Base-by-base conservation (phyloP, 2,329 filamentous ascomycete genomes). In the Monosporascus sp. region DNA sequence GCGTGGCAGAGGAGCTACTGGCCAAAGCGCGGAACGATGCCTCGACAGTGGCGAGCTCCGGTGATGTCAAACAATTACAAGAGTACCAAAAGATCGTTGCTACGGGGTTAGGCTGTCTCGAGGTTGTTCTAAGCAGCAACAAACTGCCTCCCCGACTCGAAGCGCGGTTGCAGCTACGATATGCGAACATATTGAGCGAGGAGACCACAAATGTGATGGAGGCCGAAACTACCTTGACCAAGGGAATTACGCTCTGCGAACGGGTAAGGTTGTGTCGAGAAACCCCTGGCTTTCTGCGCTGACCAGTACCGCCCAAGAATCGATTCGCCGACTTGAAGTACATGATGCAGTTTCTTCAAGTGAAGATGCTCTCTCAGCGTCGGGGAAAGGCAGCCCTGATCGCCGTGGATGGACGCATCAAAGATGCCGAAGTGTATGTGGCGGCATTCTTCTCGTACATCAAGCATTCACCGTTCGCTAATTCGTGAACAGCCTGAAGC, bases 131-230 rank as follows among this genome's bases (percentile, higher is more conserved):
- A 54, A 83, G 83, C 55, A 83, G 80, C 48, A 76, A 75, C 44
- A 78, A 79, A 53, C 70, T 88, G 18, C 71, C 79, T 20, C 85
- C 88, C 3, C 79, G 85, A 17, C 74, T 83, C 46, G 88, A 92
- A 66, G 88, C 87, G 9, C 81, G 80, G 52, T 72, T 90, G 50
- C 80, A 86, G 27, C 69, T 92, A 43, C 79, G 86, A 62, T 90
- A 91, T 68, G 88, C 88, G 2, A 83, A 80, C 37, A 72, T 92
- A 6, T 69, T 93, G 24, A 79, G 84, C 38, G 84, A 90, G 57
- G 89, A 93, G 70, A 92, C 88, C 2, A 85, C 89, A 37, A 91
- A 91, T 58, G 73, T 84, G 11, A 84, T 83, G 72, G 84, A 89
- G 60, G 85, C 87, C 1, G 88, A 92, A 68, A 87, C 84, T 14